Evolutionary conservation across 2,329 filamentous ascomycete species (phyloP).

Genomic region (Fusarium oligoseptatum): DNA sequence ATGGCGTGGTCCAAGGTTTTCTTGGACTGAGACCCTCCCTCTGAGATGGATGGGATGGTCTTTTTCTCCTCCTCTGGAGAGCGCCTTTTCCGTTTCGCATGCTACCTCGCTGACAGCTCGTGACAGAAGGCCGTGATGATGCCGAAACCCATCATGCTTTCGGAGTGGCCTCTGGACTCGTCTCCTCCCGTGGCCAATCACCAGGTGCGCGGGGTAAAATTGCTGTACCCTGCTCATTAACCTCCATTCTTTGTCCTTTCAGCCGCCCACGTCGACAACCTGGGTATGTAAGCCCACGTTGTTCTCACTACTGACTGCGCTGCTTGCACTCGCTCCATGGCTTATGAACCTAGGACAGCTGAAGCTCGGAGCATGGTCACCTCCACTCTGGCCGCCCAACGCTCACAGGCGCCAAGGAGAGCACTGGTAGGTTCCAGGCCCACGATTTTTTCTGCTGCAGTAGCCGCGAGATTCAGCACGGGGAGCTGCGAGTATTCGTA

Average conservation of each 20-base stretch:
- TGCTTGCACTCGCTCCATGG: background rate
- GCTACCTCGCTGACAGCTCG: slow-evolving; percentile 23
- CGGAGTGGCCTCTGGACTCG: slow-evolving; percentile 5
- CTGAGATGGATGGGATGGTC: background rate
- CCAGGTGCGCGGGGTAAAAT: slow-evolving; percentile 24
- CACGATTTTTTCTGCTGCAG: slow-evolving; percentile 4
- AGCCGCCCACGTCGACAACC: slow-evolving; percentile 14
- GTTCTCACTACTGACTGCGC: slow-evolving; percentile 11
- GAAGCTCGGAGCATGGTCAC: background rate
- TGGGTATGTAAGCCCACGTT: background rate
- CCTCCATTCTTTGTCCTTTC: slow-evolving; percentile 14
- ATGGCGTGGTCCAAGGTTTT: slow-evolving; percentile 36
- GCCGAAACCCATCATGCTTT: slow-evolving; percentile 37
- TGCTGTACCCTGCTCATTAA: slow-evolving; percentile 11
- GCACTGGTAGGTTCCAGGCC: slow-evolving; percentile 1
- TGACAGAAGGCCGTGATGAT: slow-evolving; percentile 34
- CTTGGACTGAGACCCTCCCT: slow-evolving; percentile 1
- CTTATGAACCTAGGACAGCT: slow-evolving; percentile 17
- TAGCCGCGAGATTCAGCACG: slow-evolving; percentile 13
- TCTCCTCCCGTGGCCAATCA: slow-evolving; percentile 22
- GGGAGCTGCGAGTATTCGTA: slow-evolving; percentile 22
- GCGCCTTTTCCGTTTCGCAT: slow-evolving; percentile 17
- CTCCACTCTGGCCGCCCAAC: background rate
- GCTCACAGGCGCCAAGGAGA: slow-evolving; percentile 8
- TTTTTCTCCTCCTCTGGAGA: background rate